A percentile compares a stretch with the other conserved stretches of the same genome.
Evolutionary conservation across 1,284 basidiomycete genomes (phyloP).

Genomic region (Sporisorium scitamineum): DNA sequence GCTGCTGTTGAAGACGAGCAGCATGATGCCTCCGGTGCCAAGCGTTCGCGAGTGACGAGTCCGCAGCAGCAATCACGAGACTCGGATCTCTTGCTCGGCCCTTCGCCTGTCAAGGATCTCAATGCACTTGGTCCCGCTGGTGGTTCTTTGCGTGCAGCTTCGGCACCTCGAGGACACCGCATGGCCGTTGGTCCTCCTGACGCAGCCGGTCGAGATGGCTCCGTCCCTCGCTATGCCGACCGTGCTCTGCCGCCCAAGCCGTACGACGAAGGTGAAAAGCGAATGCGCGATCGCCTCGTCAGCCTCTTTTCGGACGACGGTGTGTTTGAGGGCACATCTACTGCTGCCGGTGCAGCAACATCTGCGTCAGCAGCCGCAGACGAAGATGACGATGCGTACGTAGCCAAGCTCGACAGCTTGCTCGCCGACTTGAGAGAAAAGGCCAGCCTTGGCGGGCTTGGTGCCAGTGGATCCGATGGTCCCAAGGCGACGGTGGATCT

Average conservation of each 20-base stretch:
- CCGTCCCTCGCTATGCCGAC: slow-evolving; percentile 64
- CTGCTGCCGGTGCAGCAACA: slow-evolving; percentile 2
- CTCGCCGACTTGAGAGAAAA: slow-evolving; percentile 49
- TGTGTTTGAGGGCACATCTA: slow-evolving; percentile 16
- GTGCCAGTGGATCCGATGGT: slow-evolving; percentile 78
- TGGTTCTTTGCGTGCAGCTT: slow-evolving; percentile 58
- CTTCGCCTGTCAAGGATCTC: slow-evolving; percentile 65
- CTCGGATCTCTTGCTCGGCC: slow-evolving; percentile 35
- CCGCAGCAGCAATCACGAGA: slow-evolving; percentile 26
- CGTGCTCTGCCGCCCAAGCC: slow-evolving; percentile 59
- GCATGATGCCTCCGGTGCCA: slow-evolving; percentile 29
- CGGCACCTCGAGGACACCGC: slow-evolving; percentile 47
- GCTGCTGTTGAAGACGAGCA: slow-evolving; percentile 21
- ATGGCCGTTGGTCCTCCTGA: slow-evolving; percentile 53
- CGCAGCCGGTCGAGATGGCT: slow-evolving; percentile 35
- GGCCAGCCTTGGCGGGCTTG: slow-evolving; percentile 68
- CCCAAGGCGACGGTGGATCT: slow-evolving; percentile 76
- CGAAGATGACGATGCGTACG: slow-evolving; percentile 28
- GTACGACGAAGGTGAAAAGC: slow-evolving; percentile 64
- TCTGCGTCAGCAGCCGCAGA: slow-evolving; percentile 12
- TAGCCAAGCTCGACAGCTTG: slow-evolving; percentile 41
- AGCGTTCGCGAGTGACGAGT: slow-evolving; percentile 42
- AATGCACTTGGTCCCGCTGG: slow-evolving; percentile 61
- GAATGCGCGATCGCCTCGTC: slow-evolving; percentile 61
- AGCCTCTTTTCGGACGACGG: slow-evolving; percentile 65